phyloP scores from a whole-genome alignment of 257 asterid species.

The Gentiana dahurica region DNA sequence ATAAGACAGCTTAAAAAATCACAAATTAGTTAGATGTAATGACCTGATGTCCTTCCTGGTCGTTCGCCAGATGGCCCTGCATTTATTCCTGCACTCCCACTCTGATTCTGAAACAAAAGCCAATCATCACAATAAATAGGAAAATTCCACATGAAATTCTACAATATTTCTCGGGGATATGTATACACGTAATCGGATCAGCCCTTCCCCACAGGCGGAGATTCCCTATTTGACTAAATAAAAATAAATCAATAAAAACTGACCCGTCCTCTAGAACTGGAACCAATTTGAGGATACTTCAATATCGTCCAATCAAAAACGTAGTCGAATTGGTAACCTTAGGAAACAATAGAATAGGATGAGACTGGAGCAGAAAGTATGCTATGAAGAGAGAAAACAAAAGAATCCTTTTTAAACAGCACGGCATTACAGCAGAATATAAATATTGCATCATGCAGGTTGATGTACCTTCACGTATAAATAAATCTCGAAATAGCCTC shows the following conservation, averaged over 20 bases:
- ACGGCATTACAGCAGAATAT: slow-evolving; percentile 1
- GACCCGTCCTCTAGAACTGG: slow-evolving; percentile 76
- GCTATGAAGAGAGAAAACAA: too few species aligned
- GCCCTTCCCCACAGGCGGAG: too few species aligned
- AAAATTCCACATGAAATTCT: too few species aligned
- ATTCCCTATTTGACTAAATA: too few species aligned
- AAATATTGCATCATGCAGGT: slow-evolving; percentile 3
- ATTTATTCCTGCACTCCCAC: slow-evolving; percentile 46
- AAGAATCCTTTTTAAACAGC: too few species aligned
- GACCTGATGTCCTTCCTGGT: slow-evolving; percentile 82
- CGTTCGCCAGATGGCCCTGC: slow-evolving; percentile 83
- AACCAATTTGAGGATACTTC: slow-evolving; percentile 89
- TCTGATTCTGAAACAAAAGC: slow-evolving; percentile 42
- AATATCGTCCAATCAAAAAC: slow-evolving; percentile 96
- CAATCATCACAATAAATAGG: too few species aligned
- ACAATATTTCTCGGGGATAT: too few species aligned
- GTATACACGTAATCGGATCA: too few species aligned
- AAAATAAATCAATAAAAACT: slow-evolving; percentile 11
- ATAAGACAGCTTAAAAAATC: neutral
- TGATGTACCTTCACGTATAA: slow-evolving; percentile 74
- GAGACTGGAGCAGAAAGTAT: neutral
- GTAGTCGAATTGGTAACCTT: slow-evolving; percentile 89
- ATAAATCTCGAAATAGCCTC: slow-evolving; percentile 82
- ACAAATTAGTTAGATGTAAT: neutral
- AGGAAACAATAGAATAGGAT: neutral